phyloP scores from a whole-genome alignment of 306 rosid species.

The Dalbergia oliveri region DNA sequence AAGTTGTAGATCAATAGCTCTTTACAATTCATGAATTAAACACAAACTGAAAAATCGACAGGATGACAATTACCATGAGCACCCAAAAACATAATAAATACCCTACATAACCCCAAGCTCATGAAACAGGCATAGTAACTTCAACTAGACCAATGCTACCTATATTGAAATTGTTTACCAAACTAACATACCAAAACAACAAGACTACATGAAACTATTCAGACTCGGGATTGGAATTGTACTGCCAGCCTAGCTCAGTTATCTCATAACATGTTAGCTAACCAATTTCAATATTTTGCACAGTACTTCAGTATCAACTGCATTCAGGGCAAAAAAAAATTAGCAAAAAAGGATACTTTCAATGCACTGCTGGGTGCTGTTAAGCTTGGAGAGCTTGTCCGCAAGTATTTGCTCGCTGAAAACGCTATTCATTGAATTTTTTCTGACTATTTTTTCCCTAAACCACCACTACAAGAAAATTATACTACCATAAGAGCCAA shows the following conservation, averaged over 20 bases:
- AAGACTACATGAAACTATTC: neutral
- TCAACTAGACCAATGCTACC: constrained; percentile 1
- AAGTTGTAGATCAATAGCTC: neutral
- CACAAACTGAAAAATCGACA: neutral
- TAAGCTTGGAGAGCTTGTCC: constrained; percentile 90
- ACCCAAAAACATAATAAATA: constrained; percentile 17
- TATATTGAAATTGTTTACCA: neutral
- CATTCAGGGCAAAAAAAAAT: no score
- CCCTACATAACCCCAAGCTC: neutral
- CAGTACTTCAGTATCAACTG: neutral
- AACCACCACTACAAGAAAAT: constrained; percentile 22
- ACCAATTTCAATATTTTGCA: neutral
- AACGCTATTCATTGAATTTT: constrained; percentile 67
- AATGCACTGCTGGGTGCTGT: constrained; percentile 86
- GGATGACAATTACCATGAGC: neutral
- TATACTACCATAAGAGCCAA: no score
- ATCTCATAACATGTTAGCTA: neutral
- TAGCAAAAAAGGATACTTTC: constrained; percentile 72
- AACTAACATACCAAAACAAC: neutral
- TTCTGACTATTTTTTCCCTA: constrained; percentile 32
- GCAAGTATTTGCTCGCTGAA: constrained; percentile 85
- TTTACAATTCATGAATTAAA: neutral
- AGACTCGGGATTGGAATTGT: neutral
- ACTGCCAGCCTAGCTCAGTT: neutral
- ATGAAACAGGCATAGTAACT: neutral